Conservation (phyloP, 1,284 basidiomycete species). For the Calocybe gambosa region DNA sequence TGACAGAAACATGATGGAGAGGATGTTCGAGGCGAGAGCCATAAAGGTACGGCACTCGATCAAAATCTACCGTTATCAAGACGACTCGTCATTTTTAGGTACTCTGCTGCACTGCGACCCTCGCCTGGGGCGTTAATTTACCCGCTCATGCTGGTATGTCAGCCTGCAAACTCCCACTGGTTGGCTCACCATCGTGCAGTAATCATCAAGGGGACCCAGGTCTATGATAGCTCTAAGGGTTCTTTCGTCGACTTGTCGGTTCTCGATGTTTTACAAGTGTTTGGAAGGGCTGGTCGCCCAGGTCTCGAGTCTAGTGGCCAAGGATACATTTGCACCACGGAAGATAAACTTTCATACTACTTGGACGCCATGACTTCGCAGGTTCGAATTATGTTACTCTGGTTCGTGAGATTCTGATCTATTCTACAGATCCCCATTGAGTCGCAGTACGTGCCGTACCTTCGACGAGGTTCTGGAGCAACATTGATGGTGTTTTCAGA, state of each 20-base stretch:
- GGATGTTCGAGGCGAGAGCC: conserved; percentile 85
- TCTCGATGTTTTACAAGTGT: conserved; percentile 95
- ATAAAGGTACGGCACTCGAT: conserved; percentile 69
- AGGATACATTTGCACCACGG: conserved; percentile 93
- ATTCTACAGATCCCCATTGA: conserved; percentile 82
- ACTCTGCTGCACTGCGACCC: conserved; percentile 95
- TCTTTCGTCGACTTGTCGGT: conserved; percentile 92
- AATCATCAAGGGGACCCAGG: conserved; percentile 96
- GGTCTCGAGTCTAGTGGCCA: conserved; percentile 95
- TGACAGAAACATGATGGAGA: conserved; percentile 94
- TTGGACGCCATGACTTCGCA: conserved; percentile 86
- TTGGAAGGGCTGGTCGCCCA: conserved; percentile 95
- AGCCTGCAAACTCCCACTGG: conserved; percentile 1
- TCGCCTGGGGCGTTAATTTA: conserved; percentile 99
- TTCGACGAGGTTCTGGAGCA: neutral
- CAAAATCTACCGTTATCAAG: neutral
- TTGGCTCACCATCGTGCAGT: conserved; percentile 38
- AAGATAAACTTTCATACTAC: conserved; percentile 93
- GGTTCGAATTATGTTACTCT: conserved; percentile 33
- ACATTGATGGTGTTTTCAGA: conserved; percentile 32
- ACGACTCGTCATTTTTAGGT: conserved; percentile 48
- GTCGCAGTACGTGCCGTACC: conserved; percentile 65
- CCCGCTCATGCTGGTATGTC: conserved; percentile 89
- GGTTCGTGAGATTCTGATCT: neutral
- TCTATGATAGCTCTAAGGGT: conserved; percentile 89